Evolutionary conservation across 202 grass and related monocot species (phyloP).

Genomic region (Tripidium arundinaceum): DNA sequence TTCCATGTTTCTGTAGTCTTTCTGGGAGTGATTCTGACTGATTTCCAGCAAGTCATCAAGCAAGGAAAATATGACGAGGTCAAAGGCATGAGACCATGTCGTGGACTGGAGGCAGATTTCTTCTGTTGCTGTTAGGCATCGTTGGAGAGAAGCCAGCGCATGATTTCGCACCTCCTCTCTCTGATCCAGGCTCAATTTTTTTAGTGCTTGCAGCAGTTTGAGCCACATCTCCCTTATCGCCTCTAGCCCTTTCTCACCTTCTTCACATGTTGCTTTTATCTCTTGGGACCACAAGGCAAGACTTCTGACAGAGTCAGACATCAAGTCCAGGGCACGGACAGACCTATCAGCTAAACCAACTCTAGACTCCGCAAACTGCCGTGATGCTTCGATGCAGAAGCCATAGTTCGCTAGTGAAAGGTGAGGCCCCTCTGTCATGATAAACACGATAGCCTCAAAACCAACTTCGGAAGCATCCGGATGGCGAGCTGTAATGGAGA

Average conservation of each 20-base stretch:
- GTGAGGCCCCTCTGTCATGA: no score
- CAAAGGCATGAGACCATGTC: slow-evolving; percentile 82
- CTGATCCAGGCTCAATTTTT: slow-evolving; percentile 88
- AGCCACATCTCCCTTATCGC: slow-evolving; percentile 97
- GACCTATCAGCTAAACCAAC: no score
- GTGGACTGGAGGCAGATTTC: slow-evolving; percentile 54
- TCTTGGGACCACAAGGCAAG: slow-evolving; percentile 74
- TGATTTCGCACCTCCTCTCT: slow-evolving; percentile 93
- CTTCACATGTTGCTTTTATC: slow-evolving; percentile 48
- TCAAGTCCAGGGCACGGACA: slow-evolving; percentile 74
- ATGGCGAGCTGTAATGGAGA: no score
- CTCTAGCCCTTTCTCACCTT: slow-evolving; percentile 66
- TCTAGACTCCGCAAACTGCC: no score
- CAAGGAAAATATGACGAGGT: slow-evolving; percentile 69
- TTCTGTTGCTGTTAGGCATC: slow-evolving; percentile 63
- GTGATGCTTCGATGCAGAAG: no score
- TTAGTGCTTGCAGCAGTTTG: slow-evolving; percentile 67
- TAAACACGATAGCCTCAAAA: no score
- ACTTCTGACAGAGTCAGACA: slow-evolving; percentile 60
- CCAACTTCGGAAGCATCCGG: no score
- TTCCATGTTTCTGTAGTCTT: slow-evolving; percentile 94
- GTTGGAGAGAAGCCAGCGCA: slow-evolving; percentile 61
- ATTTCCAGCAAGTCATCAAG: slow-evolving; percentile 85
- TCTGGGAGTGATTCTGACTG: slow-evolving; percentile 74
- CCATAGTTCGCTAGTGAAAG: no score